Percentiles rank a stretch among this genome's conserved stretches.
Conservation (phyloP, 768 basidiomycete genomes). For the Ramaria rubella region DNA sequence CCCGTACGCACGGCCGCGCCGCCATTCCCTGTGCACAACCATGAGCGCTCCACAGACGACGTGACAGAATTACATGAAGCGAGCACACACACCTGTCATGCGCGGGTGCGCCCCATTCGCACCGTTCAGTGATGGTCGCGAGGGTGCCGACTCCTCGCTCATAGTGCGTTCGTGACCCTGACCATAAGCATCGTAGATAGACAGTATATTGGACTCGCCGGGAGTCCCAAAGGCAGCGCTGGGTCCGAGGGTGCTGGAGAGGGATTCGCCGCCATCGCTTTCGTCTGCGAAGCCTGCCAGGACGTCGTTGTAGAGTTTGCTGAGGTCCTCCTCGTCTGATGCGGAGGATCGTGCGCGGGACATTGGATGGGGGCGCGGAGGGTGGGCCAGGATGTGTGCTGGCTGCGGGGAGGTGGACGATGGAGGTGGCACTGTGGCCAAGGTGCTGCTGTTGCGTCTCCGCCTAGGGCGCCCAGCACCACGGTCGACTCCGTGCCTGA, state of each 20-base stretch:
- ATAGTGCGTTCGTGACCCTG: background rate
- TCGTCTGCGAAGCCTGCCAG: constrained; percentile 1
- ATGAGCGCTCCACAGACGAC: too few species aligned
- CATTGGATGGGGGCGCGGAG: background rate
- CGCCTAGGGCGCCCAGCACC: background rate
- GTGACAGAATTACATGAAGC: background rate
- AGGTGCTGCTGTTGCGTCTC: background rate
- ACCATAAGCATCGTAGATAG: background rate
- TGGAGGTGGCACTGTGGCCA: background rate
- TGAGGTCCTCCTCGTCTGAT: constrained; percentile 4
- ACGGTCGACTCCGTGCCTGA: too few species aligned
- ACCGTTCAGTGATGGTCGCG: background rate
- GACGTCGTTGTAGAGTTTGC: constrained; percentile 3
- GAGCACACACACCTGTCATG: background rate
- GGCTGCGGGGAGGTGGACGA: too few species aligned
- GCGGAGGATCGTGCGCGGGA: background rate
- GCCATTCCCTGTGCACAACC: too few species aligned
- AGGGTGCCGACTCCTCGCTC: background rate
- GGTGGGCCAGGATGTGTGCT: background rate
- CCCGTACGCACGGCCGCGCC: too few species aligned
- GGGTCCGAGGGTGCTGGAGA: background rate
- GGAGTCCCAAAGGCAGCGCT: background rate
- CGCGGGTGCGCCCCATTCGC: background rate
- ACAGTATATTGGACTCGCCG: background rate
- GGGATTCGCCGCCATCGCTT: background rate